Conservation (phyloP, 208 protist species). For the Acanthamoeba rhysodes region DNA sequence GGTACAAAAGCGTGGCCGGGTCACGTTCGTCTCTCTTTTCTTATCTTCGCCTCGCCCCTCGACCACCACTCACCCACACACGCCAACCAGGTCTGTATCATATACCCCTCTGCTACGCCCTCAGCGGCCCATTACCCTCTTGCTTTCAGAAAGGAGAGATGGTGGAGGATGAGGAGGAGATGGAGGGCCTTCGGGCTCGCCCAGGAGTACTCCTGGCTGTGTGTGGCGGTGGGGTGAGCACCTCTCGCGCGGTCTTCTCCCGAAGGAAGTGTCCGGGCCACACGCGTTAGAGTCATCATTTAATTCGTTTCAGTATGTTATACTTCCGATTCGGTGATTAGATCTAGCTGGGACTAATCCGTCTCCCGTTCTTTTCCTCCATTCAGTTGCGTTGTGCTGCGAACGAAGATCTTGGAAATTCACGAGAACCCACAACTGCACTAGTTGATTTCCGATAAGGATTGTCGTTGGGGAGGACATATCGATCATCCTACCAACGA, state of each 20-base stretch:
- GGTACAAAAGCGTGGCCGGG: background rate
- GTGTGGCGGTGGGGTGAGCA: background rate
- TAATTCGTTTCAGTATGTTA: background rate
- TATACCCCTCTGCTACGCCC: background rate
- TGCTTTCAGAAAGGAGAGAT: background rate
- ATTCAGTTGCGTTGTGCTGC: background rate
- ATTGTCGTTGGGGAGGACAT: background rate
- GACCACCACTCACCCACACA: background rate
- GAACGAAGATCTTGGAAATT: background rate
- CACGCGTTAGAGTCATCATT: background rate
- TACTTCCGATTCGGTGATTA: background rate
- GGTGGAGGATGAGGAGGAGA: too few species aligned
- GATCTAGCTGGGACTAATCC: background rate
- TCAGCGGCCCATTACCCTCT: background rate
- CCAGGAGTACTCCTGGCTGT: background rate
- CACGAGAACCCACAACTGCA: background rate
- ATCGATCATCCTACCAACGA: background rate
- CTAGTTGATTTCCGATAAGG: background rate
- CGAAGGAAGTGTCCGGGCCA: background rate
- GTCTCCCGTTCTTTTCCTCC: background rate
- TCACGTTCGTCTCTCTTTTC: background rate
- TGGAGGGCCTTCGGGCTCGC: background rate
- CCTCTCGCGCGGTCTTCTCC: background rate
- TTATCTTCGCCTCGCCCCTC: background rate
- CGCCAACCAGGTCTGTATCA: slow-evolving; percentile 9